Conservation (phyloP, 164 flowering plant genomes). For the Aristolochia fimbriata region DNA sequence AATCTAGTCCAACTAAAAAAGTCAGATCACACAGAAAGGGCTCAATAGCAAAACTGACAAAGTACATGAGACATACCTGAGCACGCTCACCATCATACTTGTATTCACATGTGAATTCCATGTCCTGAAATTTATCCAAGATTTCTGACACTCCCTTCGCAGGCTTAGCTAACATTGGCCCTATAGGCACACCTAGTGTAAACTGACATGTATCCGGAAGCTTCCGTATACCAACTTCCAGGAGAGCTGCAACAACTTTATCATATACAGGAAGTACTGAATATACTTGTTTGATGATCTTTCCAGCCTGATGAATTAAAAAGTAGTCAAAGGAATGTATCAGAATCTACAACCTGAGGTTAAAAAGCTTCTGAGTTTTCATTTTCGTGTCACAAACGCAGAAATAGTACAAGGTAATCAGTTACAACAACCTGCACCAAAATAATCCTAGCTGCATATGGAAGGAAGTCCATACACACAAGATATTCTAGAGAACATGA, state of each 20-base stretch:
- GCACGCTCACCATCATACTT: constrained; percentile 99
- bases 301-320: constrained; percentile 53
- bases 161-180: constrained; percentile 98
- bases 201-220: constrained; percentile 65
- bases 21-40: not conserved
- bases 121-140: constrained; percentile 79
- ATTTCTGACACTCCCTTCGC: constrained; percentile 93
- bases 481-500: too few species aligned
- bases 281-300: constrained; percentile 79
- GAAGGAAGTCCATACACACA: too few species aligned
- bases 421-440: too few species aligned
- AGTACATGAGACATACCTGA: constrained; percentile 44
- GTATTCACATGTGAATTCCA: constrained; percentile 90
- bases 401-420: too few species aligned
- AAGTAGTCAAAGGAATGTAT: too few species aligned
- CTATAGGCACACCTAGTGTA: constrained; percentile 85
- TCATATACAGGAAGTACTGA: constrained; percentile 92
- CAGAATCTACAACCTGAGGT: too few species aligned
- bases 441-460: too few species aligned
- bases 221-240: constrained; percentile 68
- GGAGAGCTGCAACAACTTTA: constrained; percentile 69
- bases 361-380: too few species aligned
- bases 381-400: too few species aligned
- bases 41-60: not conserved
- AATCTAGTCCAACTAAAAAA: constrained; percentile 34